Evolutionary conservation across 176 grass and related monocot genomes (phyloP).

Genomic region (Raddia distichophylla): DNA sequence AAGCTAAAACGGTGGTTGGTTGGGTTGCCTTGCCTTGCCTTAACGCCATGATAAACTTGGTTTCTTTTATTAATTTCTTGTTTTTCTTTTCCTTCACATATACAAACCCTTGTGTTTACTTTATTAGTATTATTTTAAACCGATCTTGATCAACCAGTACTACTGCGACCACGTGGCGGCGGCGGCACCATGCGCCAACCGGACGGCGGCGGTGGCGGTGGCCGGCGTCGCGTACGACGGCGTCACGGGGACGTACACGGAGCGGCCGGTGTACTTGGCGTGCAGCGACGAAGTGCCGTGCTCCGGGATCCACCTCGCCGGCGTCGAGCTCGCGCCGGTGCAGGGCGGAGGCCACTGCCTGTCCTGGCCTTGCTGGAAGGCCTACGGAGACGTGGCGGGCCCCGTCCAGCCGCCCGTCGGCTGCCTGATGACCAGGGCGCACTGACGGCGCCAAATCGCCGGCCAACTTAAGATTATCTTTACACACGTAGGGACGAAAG

Average conservation of each 20-base stretch:
- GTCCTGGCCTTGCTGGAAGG: constrained; percentile 64
- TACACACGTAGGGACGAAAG: too few relatives aligned
- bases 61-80: not conserved
- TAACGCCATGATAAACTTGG: too few relatives aligned
- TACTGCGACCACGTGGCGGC: constrained; percentile 51
- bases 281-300: constrained; percentile 70
- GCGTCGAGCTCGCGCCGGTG: constrained; percentile 46
- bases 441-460: not conserved
- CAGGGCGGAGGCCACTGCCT: not conserved
- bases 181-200: constrained; percentile 71
- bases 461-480: not conserved
- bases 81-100: not conserved
- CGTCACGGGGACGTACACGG: constrained; percentile 61
- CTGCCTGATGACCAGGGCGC: constrained; percentile 41
- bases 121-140: constrained; percentile 21
- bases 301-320: constrained; percentile 38
- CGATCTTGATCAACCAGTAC: constrained; percentile 73
- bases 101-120: not conserved
- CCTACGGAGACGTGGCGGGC: constrained; percentile 39
- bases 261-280: constrained; percentile 57
- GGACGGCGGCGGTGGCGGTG: constrained; percentile 58
- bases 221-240: constrained; percentile 55
- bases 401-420: constrained; percentile 49
- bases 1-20: too few relatives aligned
- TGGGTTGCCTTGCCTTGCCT: too few relatives aligned